Base-by-base conservation (phyloP, 768 basidiomycete species). In the Russula brevipes region DNA sequence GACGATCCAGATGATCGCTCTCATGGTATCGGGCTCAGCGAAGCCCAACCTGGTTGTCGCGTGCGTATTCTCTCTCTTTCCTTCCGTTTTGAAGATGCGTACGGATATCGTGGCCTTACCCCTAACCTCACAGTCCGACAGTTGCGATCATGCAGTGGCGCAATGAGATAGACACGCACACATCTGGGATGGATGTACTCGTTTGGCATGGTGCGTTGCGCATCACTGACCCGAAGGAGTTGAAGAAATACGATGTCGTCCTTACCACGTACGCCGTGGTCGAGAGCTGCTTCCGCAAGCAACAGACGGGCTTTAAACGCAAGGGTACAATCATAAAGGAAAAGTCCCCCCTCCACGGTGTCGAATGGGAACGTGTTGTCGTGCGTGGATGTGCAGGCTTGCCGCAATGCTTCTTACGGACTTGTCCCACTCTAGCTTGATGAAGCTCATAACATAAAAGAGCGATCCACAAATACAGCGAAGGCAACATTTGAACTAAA, bases 391-490 rank as follows among this genome's bases (percentile, higher is more conserved):
- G 85, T 87, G 66, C 33, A 85, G 78, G 35, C 52, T 30, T 56
- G 31, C 12, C n/a, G 24, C 52, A 24, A 45, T 39, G n/a, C 53
- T 41, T 54, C 59, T 59, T 61, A 63, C 47, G 41, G 19, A 42
- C 57, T 41, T 19, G 33, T 39, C 42, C 16, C 60, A 3, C 64
- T 9, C 30, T 24, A 91, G 89, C 82, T 97, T 49, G 94, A 98
- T 68, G 94, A 97, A 77, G 96, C 95, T 5, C 96, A 98, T 75
- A 98, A 95, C 72, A 98, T 98, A 78, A 98, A 98, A 71, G 96
- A 98, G 72, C 85, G 96, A 4, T 77, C 85, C 4, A 94, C 92
- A 1, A 98, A 96, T 72, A 98, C 96, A 0, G 95, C 96, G 1
- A 98, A 96, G 74, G 95, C 94, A n/a, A 84, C 93, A 0, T 99